These are phyloP conservation scores for Senna siamea DNA, from an alignment of 306 rosid genomes.

Conservation along the genomic window DNA sequence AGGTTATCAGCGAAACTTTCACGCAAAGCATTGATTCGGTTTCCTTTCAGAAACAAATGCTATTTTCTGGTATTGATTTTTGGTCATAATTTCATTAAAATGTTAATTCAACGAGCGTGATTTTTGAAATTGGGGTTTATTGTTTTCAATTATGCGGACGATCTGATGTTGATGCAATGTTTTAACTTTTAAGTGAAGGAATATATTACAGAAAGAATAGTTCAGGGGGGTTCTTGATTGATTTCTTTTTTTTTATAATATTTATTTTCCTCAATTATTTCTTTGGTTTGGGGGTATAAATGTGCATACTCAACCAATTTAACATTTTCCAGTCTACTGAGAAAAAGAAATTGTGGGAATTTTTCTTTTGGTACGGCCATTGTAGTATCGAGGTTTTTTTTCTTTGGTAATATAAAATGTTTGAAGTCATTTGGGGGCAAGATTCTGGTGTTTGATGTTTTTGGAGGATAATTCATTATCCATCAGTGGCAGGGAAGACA, in stretches of 20 bases:
- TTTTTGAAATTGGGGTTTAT: not conserved
- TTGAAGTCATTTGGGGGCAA: conserved; percentile 11
- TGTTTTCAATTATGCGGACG: not conserved
- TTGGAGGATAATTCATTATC: not conserved
- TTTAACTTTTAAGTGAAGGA: no score
- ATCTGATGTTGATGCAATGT: conserved; percentile 15
- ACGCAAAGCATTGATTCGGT: not conserved
- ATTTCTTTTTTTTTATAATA: not conserved
- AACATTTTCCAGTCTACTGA: no score
- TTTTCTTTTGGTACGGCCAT: no score
- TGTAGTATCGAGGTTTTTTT: no score
- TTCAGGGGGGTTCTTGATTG: not conserved
- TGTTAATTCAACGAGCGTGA: conserved; percentile 2
- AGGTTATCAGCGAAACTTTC: not conserved
- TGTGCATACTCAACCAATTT: not conserved
- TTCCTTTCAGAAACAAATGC: not conserved
- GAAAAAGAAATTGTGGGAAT: no score
- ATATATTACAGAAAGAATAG: no score
- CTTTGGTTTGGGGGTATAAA: not conserved
- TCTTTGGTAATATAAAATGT: not conserved
- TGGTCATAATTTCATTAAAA: not conserved
- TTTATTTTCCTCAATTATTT: not conserved
- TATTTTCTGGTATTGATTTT: conserved; percentile 3
- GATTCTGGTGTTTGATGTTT: conserved; percentile 9
- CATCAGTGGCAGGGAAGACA: not conserved